A percentile compares a stretch with the other conserved stretches of the same genome.
phyloP scores from a whole-genome alignment of 75 land plant genomes.

The Selaginella moellendorffii region DNA sequence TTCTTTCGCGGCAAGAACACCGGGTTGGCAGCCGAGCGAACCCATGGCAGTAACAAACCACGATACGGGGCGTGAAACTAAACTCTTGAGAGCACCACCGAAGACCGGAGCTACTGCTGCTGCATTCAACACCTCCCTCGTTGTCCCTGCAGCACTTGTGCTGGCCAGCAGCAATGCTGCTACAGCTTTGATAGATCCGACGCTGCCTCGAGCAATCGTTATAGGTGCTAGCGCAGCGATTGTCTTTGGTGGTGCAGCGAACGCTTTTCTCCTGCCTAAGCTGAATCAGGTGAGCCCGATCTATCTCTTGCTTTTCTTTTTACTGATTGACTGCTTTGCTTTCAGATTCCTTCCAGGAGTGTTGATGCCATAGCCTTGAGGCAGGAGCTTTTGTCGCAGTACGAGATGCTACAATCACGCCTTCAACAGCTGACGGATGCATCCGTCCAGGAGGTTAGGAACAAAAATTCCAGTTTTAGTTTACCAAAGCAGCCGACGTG shows the following conservation, averaged over 20 bases:
- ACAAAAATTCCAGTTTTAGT: too few species aligned
- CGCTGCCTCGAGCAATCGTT: constrained; percentile 49
- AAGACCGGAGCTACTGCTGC: constrained; percentile 35
- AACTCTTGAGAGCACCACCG: constrained; percentile 48
- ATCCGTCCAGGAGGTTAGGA: constrained; percentile 75
- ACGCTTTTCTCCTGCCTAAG: constrained; percentile 48
- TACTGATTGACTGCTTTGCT: not conserved
- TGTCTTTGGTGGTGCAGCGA: constrained; percentile 52
- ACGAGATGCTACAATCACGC: constrained; percentile 69
- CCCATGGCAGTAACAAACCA: constrained; percentile 82
- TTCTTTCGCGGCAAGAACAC: constrained; percentile 42
- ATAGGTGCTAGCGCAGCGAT: constrained; percentile 42
- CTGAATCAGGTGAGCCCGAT: constrained; percentile 43
- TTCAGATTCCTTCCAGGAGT: constrained; percentile 67
- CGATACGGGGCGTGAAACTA: constrained; percentile 40
- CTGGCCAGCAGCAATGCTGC: constrained; percentile 79
- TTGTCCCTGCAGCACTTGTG: constrained; percentile 50
- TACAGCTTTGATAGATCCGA: constrained; percentile 67
- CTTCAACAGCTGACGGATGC: constrained; percentile 59
- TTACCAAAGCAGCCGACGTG: too few species aligned
- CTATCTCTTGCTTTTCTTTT: not conserved
- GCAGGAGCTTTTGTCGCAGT: constrained; percentile 82
- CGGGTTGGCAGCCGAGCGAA: constrained; percentile 60
- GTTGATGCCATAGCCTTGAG: constrained; percentile 60
- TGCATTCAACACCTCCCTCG: constrained; percentile 36